Conservation (phyloP, 2,329 filamentous ascomycete species). For the Fusarium anthophilum region DNA sequence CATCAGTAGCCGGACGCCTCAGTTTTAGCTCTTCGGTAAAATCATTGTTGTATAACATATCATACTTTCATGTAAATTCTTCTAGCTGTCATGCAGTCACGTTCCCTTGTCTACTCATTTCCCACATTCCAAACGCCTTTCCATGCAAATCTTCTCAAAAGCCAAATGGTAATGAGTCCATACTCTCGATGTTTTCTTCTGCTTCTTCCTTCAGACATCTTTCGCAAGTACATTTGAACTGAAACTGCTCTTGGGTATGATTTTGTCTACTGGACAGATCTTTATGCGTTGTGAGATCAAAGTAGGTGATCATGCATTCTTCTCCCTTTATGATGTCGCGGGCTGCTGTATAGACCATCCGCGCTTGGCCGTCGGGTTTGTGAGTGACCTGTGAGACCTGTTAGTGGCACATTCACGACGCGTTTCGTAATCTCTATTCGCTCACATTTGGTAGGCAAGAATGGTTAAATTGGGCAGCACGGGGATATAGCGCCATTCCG, state of each 20-base stretch:
- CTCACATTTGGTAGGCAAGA: conserved; percentile 45
- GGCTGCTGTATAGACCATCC: conserved; percentile 43
- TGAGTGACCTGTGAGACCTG: conserved; percentile 33
- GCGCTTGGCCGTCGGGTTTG: conserved; percentile 32
- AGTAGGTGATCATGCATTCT: conserved; percentile 44
- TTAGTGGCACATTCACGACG: background rate
- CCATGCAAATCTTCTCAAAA: background rate
- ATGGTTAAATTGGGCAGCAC: conserved; percentile 45
- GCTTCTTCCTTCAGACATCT: conserved; percentile 40
- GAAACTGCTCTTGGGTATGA: conserved; percentile 34
- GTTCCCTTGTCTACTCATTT: background rate
- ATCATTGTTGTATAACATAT: fast-evolving
- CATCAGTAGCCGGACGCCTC: fast-evolving
- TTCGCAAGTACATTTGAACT: conserved; percentile 39
- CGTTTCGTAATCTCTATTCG: background rate
- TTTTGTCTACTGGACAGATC: conserved; percentile 31
- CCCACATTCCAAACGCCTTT: background rate
- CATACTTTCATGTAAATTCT: fast-evolving
- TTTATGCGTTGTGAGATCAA: conserved; percentile 34
- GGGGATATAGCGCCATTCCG: conserved; percentile 40
- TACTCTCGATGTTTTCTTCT: conserved; percentile 29
- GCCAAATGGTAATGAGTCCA: conserved; percentile 35
- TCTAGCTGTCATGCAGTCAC: background rate
- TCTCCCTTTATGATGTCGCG: conserved; percentile 38
- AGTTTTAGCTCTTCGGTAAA: background rate